Evolutionary conservation across 73 alveolate species (phyloP), one percentile per base, ranked within the genome.

Genomic region (Paramecium octaurelia): DNA sequence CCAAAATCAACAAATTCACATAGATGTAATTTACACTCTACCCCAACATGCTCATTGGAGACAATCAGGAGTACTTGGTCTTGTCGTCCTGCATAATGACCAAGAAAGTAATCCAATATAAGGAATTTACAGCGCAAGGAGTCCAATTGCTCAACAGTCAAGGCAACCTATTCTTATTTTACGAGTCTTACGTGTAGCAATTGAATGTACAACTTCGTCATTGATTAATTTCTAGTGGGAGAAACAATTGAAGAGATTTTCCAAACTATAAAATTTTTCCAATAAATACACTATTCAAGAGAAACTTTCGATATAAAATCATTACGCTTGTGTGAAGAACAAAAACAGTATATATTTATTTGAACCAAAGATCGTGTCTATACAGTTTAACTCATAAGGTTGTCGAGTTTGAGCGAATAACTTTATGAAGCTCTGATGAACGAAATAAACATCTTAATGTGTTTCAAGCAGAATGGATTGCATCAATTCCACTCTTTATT

Each of bases 381-480:
- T 43, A 80, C 91, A 20, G 91, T 80, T 8, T 9, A 80, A 80
- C 23, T 80, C 8, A 46, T 80, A 24, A 40, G 75, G 18, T 46
- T 42, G 6, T 31, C 91, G 18, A 23, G 38, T 42, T 12, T 80
- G 34, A 44, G 35, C 4, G 91, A 80, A 40, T 24, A 80, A 44
- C 64, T 48, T 7, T 80, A 80, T 46, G 91, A 80, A 46, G 91
- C 91, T 9, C 14, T 80, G 34, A 80, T 80, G 91, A 80, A 80
- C 46, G 91, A 80, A n/a, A 80, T 80, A 34, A 80, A 80, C 20
- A 80, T 80, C 5, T 24, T 80, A 7, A 80, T 80, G 91, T 80
- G 91, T 46, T 80, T 80, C 29, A 80, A 46, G 24, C 38, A 80
- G 9, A 48, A 35, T 44, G 91, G 91, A 27, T 48, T 80, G 7